Percentiles rank a stretch among this genome's conserved stretches.
Conservation (phyloP, 2,329 filamentous ascomycete species). For the Fonsecaea multimorphosa region DNA sequence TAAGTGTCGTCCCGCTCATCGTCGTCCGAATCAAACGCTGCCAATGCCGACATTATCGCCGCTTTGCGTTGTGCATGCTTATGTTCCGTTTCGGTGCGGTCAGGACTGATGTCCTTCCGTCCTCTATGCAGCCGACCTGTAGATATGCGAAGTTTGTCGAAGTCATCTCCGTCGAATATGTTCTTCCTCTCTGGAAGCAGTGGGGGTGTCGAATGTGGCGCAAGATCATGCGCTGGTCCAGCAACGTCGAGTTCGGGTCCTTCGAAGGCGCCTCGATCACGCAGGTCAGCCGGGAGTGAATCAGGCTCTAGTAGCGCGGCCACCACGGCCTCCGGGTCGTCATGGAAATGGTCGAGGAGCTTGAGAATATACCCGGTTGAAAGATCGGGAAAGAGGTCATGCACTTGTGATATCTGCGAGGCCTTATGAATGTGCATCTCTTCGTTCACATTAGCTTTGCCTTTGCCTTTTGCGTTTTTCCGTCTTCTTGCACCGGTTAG, state of each 20-base stretch:
- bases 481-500: constrained; percentile 50
- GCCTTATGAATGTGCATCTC: constrained; percentile 78
- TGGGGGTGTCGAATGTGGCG: constrained; percentile 52
- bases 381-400: constrained; percentile 88
- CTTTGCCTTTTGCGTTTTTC: constrained; percentile 51
- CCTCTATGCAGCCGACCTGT: constrained; percentile 77
- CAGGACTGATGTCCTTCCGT: constrained; percentile 52
- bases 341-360: constrained; percentile 77
- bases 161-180: constrained; percentile 78
- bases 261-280: constrained; percentile 42
- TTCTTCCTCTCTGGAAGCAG: constrained; percentile 68
- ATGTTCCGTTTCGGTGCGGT: constrained; percentile 46
- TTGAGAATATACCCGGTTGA: constrained; percentile 81
- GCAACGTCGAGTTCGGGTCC: constrained; percentile 25
- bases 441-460: constrained; percentile 45
- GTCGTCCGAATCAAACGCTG: constrained; percentile 89
- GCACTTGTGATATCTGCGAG: constrained; percentile 86
- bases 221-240: constrained; percentile 53
- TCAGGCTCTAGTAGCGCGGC: constrained; percentile 77
- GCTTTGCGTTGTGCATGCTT: constrained; percentile 73
- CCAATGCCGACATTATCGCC: constrained; percentile 84
- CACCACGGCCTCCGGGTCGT: constrained; percentile 79
- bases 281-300: constrained; percentile 72
- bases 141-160: constrained; percentile 73
- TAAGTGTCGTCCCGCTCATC: constrained; percentile 98